Conservation (phyloP, 257 asterid species). For the Plantago major region DNA sequence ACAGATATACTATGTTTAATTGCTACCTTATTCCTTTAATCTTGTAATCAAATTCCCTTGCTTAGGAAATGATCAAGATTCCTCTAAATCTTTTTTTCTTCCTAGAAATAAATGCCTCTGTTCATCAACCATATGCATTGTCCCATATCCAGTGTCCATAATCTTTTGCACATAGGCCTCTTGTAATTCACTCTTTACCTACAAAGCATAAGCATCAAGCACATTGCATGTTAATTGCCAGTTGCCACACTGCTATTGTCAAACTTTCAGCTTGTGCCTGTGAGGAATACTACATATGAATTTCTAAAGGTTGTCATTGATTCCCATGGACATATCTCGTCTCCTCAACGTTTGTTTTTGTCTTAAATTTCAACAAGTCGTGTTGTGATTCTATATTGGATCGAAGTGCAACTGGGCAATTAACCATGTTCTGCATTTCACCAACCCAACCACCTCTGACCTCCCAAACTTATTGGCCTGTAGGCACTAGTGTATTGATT, state of each 20-base stretch:
- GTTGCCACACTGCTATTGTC: too few species aligned
- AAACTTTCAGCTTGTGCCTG: neutral
- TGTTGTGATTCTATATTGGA: neutral
- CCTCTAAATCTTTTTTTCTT: neutral
- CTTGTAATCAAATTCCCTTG: neutral
- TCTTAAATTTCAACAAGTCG: neutral
- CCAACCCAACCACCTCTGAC: neutral
- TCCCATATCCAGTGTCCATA: neutral
- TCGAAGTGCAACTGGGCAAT: neutral
- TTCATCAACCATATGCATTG: neutral
- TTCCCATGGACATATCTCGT: neutral
- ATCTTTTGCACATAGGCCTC: neutral
- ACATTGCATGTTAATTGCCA: neutral
- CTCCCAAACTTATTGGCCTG: neutral
- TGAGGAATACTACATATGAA: neutral
- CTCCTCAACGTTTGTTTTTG: neutral
- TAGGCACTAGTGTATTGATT: neutral
- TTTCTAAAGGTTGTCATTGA: neutral
- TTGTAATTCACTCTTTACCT: neutral
- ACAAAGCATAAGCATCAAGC: neutral
- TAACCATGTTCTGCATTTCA: neutral
- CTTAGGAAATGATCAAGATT: conserved; percentile 2
- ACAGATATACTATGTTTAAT: neutral
- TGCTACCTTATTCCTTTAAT: neutral
- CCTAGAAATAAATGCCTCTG: conserved; percentile 15